Base-by-base conservation (phyloP, 495 filamentous ascomycete genomes). In the Lichenothelia convexa region DNA sequence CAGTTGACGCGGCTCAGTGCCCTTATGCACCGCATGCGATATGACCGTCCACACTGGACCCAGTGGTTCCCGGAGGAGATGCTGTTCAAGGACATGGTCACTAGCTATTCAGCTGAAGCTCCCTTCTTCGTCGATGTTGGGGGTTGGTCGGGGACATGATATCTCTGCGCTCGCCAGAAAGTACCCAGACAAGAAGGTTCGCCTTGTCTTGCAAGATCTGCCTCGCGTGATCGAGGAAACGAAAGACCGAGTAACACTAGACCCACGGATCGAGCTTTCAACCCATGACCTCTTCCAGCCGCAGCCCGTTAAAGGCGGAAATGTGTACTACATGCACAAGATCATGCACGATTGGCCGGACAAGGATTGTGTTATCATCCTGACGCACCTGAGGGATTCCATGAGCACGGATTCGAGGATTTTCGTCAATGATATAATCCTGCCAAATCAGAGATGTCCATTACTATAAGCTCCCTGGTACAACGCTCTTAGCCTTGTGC, bases 301-400 rank as follows among this genome's bases (percentile, higher is more conserved):
- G 7, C 39, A 41, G 18, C 39, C 39, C 6, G 26, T 41, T 12
- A 7, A 13, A 4, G 33, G 32, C 26, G 39, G 21, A 12, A n/a
- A 30, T 18, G 33, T 41, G 9, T 41, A 41, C 18, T 15, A 30
- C 4, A 17, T 41, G 8, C 20, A 27, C 15, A 41, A 29, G 32
- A 36, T 41, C 21, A 35, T 41, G 5, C 39, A 41, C 20, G 33
- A 41, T 30, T 41, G 32, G 32, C 18, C 19, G 3, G 32, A 30
- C 18, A 2, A 4, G 5, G 32, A 41, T 11, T 21, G 21, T 12
- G 21, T 18, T 5, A 41, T 21, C 11, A 41, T 41, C 30, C 18
- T 41, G 13, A 29, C 9, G 11, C 32, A 41, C 18, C 21, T 41
- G 22, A 34, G 32, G 32, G 32, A 34, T 37, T 19, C 35, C 18